A percentile compares a stretch with the other conserved stretches of the same genome.
Evolutionary conservation across 495 filamentous ascomycete species (phyloP).

Genomic region (Hyphodiscus hymeniophilus): DNA sequence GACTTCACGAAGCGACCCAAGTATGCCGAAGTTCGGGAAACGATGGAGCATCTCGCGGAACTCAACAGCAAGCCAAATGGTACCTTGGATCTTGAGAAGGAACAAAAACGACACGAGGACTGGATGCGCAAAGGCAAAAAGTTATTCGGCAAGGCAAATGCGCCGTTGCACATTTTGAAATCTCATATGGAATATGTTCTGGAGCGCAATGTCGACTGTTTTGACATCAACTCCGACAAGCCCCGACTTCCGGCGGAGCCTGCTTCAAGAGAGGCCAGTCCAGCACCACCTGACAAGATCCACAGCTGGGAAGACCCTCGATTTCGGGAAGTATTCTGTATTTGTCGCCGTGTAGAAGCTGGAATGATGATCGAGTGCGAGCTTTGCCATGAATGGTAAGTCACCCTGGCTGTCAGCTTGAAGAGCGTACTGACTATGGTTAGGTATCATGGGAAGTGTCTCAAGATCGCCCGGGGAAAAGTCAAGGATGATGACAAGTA

Average conservation of each 20-base stretch:
- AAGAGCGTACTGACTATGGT: constrained; percentile 2
- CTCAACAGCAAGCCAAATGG: constrained; percentile 87
- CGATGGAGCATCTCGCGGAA: constrained; percentile 78
- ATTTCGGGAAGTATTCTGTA: constrained; percentile 85
- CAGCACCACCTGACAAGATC: constrained; percentile 42
- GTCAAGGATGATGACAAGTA: constrained; percentile 98
- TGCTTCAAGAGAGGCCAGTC: constrained; percentile 75
- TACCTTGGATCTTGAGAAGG: constrained; percentile 86
- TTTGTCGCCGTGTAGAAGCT: constrained; percentile 85
- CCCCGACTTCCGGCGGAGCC: constrained; percentile 89
- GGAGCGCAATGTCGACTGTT: constrained; percentile 81
- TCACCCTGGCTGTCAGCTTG: constrained; percentile 18
- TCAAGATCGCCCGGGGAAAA: constrained; percentile 96
- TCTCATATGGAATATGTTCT: constrained; percentile 91
- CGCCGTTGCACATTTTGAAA: constrained; percentile 87
- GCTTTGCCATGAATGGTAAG: constrained; percentile 92
- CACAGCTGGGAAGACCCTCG: constrained; percentile 41
- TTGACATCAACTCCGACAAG: constrained; percentile 77
- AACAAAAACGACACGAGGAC: constrained; percentile 93
- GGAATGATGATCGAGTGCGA: constrained; percentile 99
- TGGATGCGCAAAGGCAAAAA: constrained; percentile 99
- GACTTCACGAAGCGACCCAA: constrained; percentile 75
- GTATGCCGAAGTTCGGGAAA: constrained; percentile 83
- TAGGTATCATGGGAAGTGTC: constrained; percentile 95
- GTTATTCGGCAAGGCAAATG: constrained; percentile 96